Percentiles rank a stretch among this genome's conserved stretches.
Conservation (phyloP, 371 early-diverging fungal species). For the Thermomucor indicae-seudaticae region DNA sequence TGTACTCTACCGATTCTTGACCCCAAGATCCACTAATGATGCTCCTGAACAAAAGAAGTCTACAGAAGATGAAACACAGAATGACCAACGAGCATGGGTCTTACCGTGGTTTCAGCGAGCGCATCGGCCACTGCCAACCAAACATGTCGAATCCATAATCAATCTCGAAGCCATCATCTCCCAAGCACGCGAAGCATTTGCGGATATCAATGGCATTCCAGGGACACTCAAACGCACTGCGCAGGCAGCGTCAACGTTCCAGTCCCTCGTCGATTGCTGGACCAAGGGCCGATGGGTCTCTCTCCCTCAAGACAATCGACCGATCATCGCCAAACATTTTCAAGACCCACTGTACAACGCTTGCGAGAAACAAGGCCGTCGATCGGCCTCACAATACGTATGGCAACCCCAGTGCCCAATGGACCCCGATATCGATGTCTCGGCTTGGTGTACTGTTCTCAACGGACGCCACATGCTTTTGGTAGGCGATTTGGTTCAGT, state of each 20-base stretch:
- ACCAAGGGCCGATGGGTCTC: slow-evolving; percentile 7
- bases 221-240: slow-evolving; percentile 4
- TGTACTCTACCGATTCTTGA: neutral
- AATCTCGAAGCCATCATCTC: too few relatives aligned
- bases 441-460: slow-evolving; percentile 29
- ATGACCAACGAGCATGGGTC: too few relatives aligned
- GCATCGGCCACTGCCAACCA: too few relatives aligned
- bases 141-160: too few relatives aligned
- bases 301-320: neutral
- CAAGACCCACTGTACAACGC: slow-evolving; percentile 39
- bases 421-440: slow-evolving; percentile 9
- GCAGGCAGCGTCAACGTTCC: slow-evolving; percentile 8
- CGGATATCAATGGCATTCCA: slow-evolving; percentile 5
- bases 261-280: slow-evolving; percentile 16
- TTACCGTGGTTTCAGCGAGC: too few relatives aligned
- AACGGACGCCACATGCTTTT: slow-evolving; percentile 39
- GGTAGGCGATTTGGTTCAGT: slow-evolving; percentile 54
- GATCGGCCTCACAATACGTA: slow-evolving; percentile 2
- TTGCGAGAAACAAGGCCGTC: slow-evolving; percentile 21
- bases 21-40: too few relatives aligned
- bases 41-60: too few relatives aligned
- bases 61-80: too few relatives aligned
- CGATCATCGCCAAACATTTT: slow-evolving; percentile 16
- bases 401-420: slow-evolving; percentile 9
- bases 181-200: slow-evolving; percentile 2